Evolutionary conservation across 306 rosid species (phyloP), one percentile per base, ranked within the genome.

Genomic region (Aeschynomene evenia): DNA sequence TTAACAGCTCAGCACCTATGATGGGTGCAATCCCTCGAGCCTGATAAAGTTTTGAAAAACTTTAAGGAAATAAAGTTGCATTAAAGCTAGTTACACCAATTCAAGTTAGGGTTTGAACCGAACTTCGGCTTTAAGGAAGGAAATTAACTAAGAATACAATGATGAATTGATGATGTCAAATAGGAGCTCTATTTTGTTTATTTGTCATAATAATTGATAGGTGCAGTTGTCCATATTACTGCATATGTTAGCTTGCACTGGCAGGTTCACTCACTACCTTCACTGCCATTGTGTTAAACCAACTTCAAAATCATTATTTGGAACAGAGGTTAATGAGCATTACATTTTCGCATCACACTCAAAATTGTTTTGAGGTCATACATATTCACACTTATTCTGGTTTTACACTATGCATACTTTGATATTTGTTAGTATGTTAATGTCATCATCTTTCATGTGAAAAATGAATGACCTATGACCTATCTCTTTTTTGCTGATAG

Each of bases 401-500:
- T 16, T 39, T 69, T 53, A 18, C 23, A 28, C 23, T 16, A 50
- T 57, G 61, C 70, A 56, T 56, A 45, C 70, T 54, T 74, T 64
- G 58, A 24, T 70, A 51, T 64, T 36, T 74, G 54, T 74, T 53
- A 12, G 53, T 69, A 16, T 74, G 57, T 28, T 28, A 28, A 1
- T 28, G 31, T 28, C 5, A n/a, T 20, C 45, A 21, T 34, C 52
- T 51, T 74, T 66, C 55, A 62, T 60, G 46, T 65, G 70, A 61
- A 48, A 48, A 29, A n/a, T n/a, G n/a, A 59, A 48, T 54, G 59
- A 71, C n/a, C n/a, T n/a, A 29, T 71, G 52, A 70, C 70, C n/a
- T 7, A 28, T 49, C 18, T 72, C 37, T 50, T 58, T 58, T 45
- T 71, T 80, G 33, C 31, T 71, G 72, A 71, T 82, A 87, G 94